Conservation (phyloP, 306 rosid species). For the Acacia melanoxylon region DNA sequence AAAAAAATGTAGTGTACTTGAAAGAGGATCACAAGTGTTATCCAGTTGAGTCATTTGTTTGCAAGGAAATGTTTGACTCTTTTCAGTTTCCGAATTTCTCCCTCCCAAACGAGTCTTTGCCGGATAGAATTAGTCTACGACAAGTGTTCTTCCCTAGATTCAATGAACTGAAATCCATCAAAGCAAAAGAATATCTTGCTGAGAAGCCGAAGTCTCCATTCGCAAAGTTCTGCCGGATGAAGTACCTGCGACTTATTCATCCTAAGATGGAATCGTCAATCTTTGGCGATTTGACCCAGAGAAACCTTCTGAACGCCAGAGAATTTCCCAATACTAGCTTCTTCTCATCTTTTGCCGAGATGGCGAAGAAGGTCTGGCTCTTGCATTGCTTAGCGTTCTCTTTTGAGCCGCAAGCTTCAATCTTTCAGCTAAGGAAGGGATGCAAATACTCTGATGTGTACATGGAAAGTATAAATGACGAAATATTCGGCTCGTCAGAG, state of each 20-base stretch:
- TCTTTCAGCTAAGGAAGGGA: conserved; percentile 57
- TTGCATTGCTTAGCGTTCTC: conserved; percentile 70
- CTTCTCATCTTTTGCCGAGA: conserved; percentile 51
- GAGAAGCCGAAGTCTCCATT: conserved; percentile 58
- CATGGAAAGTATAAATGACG: conserved; percentile 62
- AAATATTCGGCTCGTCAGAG: conserved; percentile 31
- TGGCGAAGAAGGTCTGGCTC: conserved; percentile 72
- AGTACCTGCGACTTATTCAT: conserved; percentile 57
- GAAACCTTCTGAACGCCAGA: conserved; percentile 48
- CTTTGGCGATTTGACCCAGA: conserved; percentile 47
- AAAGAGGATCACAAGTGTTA: conserved; percentile 77
- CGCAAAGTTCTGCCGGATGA: conserved; percentile 60
- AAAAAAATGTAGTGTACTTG: conserved; percentile 44
- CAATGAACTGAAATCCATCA: conserved; percentile 53
- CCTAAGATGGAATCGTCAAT: conserved; percentile 61
- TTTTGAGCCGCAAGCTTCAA: conserved; percentile 49
- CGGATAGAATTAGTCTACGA: conserved; percentile 35
- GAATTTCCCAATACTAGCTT: conserved; percentile 44
- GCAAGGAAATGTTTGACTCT: conserved; percentile 74
- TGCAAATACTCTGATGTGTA: conserved; percentile 63
- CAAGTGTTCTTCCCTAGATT: conserved; percentile 46
- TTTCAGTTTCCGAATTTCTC: conserved; percentile 69
- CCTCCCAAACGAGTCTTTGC: conserved; percentile 43
- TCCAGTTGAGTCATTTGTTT: conserved; percentile 75
- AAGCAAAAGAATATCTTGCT: conserved; percentile 46